phyloP scores from a whole-genome alignment of 192 early-diverging fungal species.

The Martensiomyces pterosporus region DNA sequence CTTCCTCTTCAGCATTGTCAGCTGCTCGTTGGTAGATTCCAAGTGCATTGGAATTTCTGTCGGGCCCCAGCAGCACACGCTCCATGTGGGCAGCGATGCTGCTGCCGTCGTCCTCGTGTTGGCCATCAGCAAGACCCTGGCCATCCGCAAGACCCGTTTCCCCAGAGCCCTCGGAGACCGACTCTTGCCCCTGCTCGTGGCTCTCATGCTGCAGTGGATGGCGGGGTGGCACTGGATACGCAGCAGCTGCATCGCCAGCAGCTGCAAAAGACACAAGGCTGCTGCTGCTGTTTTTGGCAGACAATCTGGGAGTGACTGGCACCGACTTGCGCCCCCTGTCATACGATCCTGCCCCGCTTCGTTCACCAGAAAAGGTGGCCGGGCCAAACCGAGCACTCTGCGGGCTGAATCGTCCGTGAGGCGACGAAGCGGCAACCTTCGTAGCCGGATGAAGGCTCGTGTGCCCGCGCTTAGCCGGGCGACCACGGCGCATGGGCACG shows the following conservation, averaged over 20 bases:
- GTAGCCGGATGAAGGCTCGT: background rate
- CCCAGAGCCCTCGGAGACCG: no score
- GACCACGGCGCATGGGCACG: conserved; percentile 86
- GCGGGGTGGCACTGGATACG: no score
- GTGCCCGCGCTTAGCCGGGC: conserved; percentile 53
- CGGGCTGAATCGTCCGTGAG: background rate
- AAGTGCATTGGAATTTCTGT: conserved; percentile 15
- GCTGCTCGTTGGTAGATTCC: conserved; percentile 11
- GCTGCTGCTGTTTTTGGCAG: background rate
- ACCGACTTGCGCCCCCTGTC: no score
- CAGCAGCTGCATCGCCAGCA: background rate
- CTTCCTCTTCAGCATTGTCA: no score
- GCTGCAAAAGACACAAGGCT: background rate
- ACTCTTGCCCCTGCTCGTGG: no score
- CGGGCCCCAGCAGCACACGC: no score
- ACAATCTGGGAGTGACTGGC: background rate
- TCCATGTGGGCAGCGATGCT: no score
- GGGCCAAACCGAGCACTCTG: background rate
- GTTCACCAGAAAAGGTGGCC: background rate
- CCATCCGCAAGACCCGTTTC: background rate
- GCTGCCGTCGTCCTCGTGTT: background rate
- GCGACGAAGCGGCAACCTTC: background rate
- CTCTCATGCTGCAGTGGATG: no score
- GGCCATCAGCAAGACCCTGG: background rate
- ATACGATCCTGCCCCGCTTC: no score